Evolutionary conservation across 2,329 filamentous ascomycete species (phyloP), one percentile per base, ranked within the genome.

Genomic region (Cyphellophora attinorum): DNA sequence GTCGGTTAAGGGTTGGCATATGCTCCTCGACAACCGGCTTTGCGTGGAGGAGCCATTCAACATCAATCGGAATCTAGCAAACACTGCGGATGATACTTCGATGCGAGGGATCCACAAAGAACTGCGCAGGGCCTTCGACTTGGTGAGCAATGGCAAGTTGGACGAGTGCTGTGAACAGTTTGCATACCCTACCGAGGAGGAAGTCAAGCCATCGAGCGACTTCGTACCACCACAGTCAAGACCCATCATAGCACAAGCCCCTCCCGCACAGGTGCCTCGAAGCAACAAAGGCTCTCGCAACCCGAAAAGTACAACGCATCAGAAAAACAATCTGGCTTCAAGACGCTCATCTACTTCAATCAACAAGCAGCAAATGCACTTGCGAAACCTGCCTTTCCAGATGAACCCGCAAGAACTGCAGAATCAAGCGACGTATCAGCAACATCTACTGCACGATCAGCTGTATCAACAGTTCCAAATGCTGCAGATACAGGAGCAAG

Each of bases 41-140:
- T 95, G 89, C 55, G 85, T 98, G 8, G 91, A 98, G 55, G 91
- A 98, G 57, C 91, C 91, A 0, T 98, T 98, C 67, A 98, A 94
- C 51, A 81, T 72, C 3, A 71, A 72, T 21, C 76, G 91, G 27
- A 98, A 98, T 55, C 68, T 98, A 29, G 91, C 88, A 27, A 98
- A 98, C 51, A 96, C 91, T 2, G 91, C 86, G 6, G 91, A 98
- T 54, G 88, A 94, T 55, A 93, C 84, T 28, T 89, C 91, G 1
- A 95, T 94, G 60, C 76, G 82, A 33, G 91, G 91, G 2, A 73
- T 98, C 18, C 91, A 98, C 55, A 60, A 85, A 46, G 91, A 98
- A 60, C 67, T 98, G 32, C 77, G 91, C 41, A 74, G 86, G 46
- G 91, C 91, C 1, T 96, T 94, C 54, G 81, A 86, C 38, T 61